Evolutionary conservation across 257 asterid genomes (phyloP), one percentile per base, ranked within the genome.

Genomic region (Oldenlandia corymbosa): DNA sequence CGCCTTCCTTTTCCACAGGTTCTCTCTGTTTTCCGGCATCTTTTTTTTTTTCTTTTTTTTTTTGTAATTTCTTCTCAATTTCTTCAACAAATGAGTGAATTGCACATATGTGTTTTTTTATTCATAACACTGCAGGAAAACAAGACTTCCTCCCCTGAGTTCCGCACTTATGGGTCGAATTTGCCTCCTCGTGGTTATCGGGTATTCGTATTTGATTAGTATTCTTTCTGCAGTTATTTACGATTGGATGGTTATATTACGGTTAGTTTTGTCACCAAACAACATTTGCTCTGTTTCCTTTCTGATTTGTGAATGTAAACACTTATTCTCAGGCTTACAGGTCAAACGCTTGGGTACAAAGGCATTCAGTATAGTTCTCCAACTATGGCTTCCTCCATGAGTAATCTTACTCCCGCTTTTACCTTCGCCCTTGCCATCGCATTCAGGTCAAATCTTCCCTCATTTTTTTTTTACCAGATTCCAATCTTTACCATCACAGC

Each of bases 371-470:
- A 80, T 69, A 78, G 82, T 21, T 86, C 95, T 56, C 96, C 96
- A 37, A 88, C 96, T 58, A 88, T 86, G 16, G 92, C 95, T 48
- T 89, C 91, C 21, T 95, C 95, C 71, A 83, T 89, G 80, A 84
- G 96, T 82, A 89, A 87, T 65, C 84, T 89, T 2, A 76, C 83
- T 47, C 96, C 96, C 64, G 96, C 96, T 10, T 84, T 85, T 55
- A 88, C 96, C 56, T 88, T 88, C 72, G 70, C 79, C 32, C 88
- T 86, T 2, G 95, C 95, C 43, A 31, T 84, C 77, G 70, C 80
- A 64, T 84, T 78, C 88, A 74, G 90, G 88, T 84, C n/a, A 24
- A 27, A 14, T 34, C 63, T 52, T 12, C 24, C 45, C 10, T n/a
- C n/a, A n/a, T n/a, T n/a, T n/a, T n/a, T n/a, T n/a, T n/a, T n/a